phyloP scores from a whole-genome alignment of 75 land plant species.

The Ceratopteris richardii region DNA sequence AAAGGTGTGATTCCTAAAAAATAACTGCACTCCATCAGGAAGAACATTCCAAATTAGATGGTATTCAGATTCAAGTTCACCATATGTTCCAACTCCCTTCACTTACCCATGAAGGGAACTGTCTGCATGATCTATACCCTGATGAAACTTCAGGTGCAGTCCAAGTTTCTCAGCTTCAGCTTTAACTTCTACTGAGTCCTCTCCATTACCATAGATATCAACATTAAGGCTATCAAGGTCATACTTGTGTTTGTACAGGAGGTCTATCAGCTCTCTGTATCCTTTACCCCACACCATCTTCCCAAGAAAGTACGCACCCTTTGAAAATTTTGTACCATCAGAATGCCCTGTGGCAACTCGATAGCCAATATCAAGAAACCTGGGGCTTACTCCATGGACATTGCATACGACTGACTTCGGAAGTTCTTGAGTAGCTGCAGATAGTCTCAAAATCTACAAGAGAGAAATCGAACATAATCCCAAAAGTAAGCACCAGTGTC shows the following conservation, averaged over 20 bases:
- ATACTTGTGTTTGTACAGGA: constrained; percentile 60
- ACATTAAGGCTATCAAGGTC: constrained; percentile 67
- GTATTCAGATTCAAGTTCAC: no score
- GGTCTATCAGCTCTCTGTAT: constrained; percentile 84
- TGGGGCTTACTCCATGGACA: constrained; percentile 97
- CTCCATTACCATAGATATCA: constrained; percentile 89
- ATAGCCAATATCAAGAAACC: constrained; percentile 70
- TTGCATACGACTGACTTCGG: constrained; percentile 89
- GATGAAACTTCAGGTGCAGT: constrained; percentile 64
- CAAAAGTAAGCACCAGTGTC: no score
- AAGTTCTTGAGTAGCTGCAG: constrained; percentile 87
- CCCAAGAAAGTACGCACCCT: constrained; percentile 92
- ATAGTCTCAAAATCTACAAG: constrained; percentile 77
- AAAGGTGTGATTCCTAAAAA: no score
- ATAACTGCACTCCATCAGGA: no score
- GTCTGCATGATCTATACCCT: constrained; percentile 97
- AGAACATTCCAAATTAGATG: no score
- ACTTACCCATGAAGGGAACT: constrained; percentile 81
- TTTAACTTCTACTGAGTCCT: constrained; percentile 80
- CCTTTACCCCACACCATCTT: constrained; percentile 99
- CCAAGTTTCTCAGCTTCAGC: constrained; percentile 51
- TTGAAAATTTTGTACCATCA: constrained; percentile 54
- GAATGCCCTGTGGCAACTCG: constrained; percentile 53
- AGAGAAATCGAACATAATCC: no score
- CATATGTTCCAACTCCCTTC: no score